Base-by-base conservation (phyloP, 1,284 basidiomycete species). In the Clitocybe nebularis region DNA sequence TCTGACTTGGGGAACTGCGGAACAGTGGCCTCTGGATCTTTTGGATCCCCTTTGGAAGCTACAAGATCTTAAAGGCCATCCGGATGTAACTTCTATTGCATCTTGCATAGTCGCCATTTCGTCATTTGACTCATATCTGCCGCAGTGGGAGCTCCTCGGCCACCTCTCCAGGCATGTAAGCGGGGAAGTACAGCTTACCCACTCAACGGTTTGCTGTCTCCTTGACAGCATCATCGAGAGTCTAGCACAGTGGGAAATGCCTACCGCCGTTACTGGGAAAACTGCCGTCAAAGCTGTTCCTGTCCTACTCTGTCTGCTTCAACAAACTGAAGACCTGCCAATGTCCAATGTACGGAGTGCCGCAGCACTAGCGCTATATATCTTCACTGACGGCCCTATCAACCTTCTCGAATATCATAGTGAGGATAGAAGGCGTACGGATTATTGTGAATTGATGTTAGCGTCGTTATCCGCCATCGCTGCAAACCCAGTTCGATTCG, bases 201-300 rank as follows among this genome's bases (percentile, higher is more conserved):
- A 57, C 26, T 46, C 58, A 1, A 64, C 61, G 1, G 57, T 66
- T 35, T 58, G 53, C 7, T 66, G 62, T 53, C 50, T 70, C 13
- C 53, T 70, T 2, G 64, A 69, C 35, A 67, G 63, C 20, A 57
- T 69, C 39, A 54, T 64, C 7, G 64, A 66, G 25, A 63, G 61
- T 25, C 51, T 63, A 6, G 46, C 60, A 14, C 56, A 52, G 19
- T 68, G 66, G 68, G 66, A 65, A 39, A 58, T 68, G 49, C 58
- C 61, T 4, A 50, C 52, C 3, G 59, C 59, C 1, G 58, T 64
- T 7, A 59, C 66, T 30, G 61, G 61, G 28, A 58, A 66, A 39
- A 64, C 67, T 3, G 54, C 51, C 1, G 50, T 49, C 10, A 54
- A 56, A 25, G 63, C 60, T 17, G 58, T 68, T 1, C 64, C 68